Evolutionary conservation across 2,329 filamentous ascomycete genomes (phyloP).

Genomic region (Pseudogymnoascus sp.): DNA sequence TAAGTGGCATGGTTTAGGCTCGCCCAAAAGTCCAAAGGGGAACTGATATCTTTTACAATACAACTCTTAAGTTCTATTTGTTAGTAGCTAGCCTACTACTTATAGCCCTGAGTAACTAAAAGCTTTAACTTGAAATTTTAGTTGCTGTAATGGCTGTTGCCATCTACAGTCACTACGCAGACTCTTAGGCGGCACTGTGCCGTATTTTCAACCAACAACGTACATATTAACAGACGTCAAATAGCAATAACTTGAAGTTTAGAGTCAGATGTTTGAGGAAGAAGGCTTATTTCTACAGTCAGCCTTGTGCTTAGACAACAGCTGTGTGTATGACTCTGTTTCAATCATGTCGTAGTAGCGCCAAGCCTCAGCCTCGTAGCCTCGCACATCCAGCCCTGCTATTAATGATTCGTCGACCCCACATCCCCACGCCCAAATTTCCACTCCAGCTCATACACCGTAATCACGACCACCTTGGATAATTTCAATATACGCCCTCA

Average conservation of each 20-base stretch:
- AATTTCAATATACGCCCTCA: neutral
- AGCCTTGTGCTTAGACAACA: neutral
- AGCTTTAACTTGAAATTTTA: no score
- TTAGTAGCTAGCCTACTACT: no score
- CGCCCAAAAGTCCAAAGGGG: no score
- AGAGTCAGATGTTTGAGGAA: neutral
- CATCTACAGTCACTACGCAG: no score
- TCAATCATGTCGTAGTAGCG: neutral
- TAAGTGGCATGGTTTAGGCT: no score
- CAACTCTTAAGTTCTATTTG: no score
- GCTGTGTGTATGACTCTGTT: neutral
- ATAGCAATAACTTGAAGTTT: neutral
- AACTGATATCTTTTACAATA: no score
- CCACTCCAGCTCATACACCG: constrained; percentile 4
- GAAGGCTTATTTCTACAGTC: neutral
- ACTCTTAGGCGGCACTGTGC: no score
- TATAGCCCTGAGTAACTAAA: no score
- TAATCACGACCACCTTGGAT: neutral
- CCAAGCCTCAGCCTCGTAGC: constrained; percentile 5
- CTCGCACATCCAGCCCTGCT: neutral
- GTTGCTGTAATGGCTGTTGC: no score
- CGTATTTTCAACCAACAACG: no score
- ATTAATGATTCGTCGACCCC: constrained; percentile 5
- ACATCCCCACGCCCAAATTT: constrained; percentile 6
- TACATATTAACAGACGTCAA: neutral